Evolutionary conservation across 495 filamentous ascomycete genomes (phyloP).

Genomic region (Halenospora varia): DNA sequence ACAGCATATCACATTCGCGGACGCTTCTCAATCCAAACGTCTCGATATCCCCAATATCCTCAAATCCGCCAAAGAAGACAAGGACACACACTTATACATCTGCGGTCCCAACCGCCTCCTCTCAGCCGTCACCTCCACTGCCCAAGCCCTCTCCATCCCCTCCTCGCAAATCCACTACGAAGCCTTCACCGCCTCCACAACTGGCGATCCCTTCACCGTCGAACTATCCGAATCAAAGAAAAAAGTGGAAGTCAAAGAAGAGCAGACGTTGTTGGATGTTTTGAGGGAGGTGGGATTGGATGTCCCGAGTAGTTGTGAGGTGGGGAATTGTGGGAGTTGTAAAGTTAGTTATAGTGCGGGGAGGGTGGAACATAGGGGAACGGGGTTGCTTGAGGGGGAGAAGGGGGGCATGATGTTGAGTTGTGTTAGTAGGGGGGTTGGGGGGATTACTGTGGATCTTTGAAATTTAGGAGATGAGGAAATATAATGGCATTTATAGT

Average conservation of each 20-base stretch:
- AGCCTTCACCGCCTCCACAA: constrained; percentile 42
- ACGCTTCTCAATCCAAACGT: constrained; percentile 36
- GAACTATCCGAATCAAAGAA: constrained; percentile 31
- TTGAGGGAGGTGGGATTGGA: constrained; percentile 36
- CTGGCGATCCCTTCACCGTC: constrained; percentile 50
- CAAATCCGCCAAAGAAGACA: constrained; percentile 40
- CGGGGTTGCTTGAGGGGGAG: constrained; percentile 30
- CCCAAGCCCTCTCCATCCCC: constrained; percentile 29
- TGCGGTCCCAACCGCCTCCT: constrained; percentile 48
- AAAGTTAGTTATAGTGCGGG: constrained; percentile 39
- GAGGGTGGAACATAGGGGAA: constrained; percentile 46
- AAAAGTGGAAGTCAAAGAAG: constrained; percentile 28
- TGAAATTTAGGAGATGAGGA: too few relatives aligned
- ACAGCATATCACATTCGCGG: constrained; percentile 35
- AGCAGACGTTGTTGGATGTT: constrained; percentile 33
- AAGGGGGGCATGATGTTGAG: constrained; percentile 30
- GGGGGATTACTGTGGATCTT: not conserved
- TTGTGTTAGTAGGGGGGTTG: not conserved
- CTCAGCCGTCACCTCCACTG: constrained; percentile 35
- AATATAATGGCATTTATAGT: too few relatives aligned
- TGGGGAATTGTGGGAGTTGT: constrained; percentile 54
- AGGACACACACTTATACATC: constrained; percentile 47
- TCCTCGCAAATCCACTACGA: constrained; percentile 47
- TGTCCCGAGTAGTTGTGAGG: constrained; percentile 45
- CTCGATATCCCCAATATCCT: constrained; percentile 40